Evolutionary conservation across 2,329 filamentous ascomycete genomes (phyloP), one percentile per base, ranked within the genome.

Genomic region (Saccharata proteae): DNA sequence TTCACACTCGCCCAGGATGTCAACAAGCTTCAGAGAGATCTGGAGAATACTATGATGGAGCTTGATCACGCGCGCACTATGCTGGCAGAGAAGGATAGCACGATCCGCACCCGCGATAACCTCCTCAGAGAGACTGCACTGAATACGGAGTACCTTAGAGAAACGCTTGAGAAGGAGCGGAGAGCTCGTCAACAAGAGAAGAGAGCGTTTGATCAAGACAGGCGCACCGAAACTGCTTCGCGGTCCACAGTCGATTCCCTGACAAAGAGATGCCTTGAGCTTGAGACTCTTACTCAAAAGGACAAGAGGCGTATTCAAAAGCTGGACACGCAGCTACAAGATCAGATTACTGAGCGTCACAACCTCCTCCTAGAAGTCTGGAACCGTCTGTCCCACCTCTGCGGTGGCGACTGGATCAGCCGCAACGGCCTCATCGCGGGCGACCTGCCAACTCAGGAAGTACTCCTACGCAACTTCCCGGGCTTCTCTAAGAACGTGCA

Each of bases 401-500:
- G 90, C 46, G 90, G 90, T 8, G 71, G 75, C 0, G 90, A 96
- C 49, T 98, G 90, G 88, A 74, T 81, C 4, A 81, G 93, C 52
- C 76, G 79, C 46, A 86, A 96, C 54, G 80, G 79, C 35, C 72
- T 93, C 15, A 81, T 96, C 49, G 88, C 90, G 46, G 83, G 85
- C 13, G 81, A 88, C 37, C 61, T 93, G 5, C 84, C 86, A 0
- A 84, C 80, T 9, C 67, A 92, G 19, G 88, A 94, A 47, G 77
- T 85, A 10, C 80, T 98, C 38, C 75, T 77, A 1, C 86, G 77
- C 29, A 84, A 90, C 57, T 67, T 96, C 4, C 78, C 81, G 0
- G 82, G 80, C 1, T 96, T 96, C 58, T 82, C 80, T 48, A 83
- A 86, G 54, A 96, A 94, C 51, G 68, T 98, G 16, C 59, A 94